A percentile compares a stretch with the other conserved stretches of the same genome.
phyloP scores from a whole-genome alignment of 306 rosid genomes.

The Sphenostylis stenocarpa region DNA sequence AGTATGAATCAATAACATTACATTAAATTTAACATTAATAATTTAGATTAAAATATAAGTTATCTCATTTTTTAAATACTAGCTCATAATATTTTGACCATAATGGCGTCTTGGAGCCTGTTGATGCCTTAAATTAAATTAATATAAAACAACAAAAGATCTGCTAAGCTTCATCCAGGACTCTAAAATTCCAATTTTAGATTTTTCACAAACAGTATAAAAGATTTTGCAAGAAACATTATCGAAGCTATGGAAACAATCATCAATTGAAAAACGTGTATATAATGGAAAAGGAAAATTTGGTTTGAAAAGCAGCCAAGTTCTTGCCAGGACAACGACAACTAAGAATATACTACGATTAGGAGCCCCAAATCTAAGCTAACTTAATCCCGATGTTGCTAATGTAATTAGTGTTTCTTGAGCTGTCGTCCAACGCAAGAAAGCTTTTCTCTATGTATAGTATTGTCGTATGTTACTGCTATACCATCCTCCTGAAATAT shows the following conservation, averaged over 20 bases:
- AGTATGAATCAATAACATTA: background rate
- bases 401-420: background rate
- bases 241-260: background rate
- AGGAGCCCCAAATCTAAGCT: background rate
- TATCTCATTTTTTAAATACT: background rate
- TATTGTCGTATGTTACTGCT: background rate
- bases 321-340: conserved; percentile 7
- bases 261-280: background rate
- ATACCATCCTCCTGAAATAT: background rate
- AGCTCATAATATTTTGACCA: background rate
- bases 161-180: background rate
- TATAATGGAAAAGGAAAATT: background rate
- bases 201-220: background rate
- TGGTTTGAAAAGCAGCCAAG: conserved; percentile 1
- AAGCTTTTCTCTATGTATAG: conserved; percentile 15
- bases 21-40: background rate
- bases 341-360: background rate
- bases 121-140: background rate
- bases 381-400: background rate
- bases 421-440: background rate
- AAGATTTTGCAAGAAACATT: background rate
- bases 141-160: background rate
- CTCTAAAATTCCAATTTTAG: background rate
- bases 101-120: background rate
- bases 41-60: too few species aligned